Evolutionary conservation across 805 yeast species (phyloP), one percentile per base, ranked within the genome.

Genomic region (Metschnikowia drakensbergensis): DNA sequence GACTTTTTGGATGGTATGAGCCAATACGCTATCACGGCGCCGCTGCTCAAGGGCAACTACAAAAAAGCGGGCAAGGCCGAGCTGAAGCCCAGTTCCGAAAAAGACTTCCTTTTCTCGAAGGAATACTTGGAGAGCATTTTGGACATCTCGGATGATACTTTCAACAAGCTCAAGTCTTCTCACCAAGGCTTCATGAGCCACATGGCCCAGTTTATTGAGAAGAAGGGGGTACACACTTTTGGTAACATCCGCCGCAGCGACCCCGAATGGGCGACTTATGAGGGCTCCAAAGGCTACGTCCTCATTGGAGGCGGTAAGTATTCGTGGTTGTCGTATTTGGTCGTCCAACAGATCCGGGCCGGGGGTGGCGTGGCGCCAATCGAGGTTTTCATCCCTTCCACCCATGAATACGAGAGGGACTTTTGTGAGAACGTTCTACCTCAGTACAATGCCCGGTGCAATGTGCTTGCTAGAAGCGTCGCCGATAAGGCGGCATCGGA

Each of bases 261-360:
- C 43, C 76, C 80, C 2, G 71, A 74, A 29, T 72, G 76, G 76
- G 50, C 51, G 3, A 23, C 38, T 1, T 73, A 69, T 55, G 49
- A 59, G 10, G 67, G 63, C 1, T 54, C 70, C 1, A 52, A 58
- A 27, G 77, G 77, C 6, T 68, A 66, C 53, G 82, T 79, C 10
- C 60, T 78, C 34, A 78, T 79, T 39, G 84, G 84, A 6, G 79
- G 84, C 11, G 80, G 77, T 1, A 60, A 71, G 52, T 79, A 69
- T 56, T 67, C 74, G 41, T 77, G 83, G 81, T 65, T 79, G 40
- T 66, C 81, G 3, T 68, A 72, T 51, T 57, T 79, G 35, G 80
- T 74, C 29, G 75, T 79, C 37, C 67, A 66, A 51, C 82, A 79
- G 58, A 60, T 72, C 35, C 59, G 82, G 29, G 63, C 66, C 3